Percentiles rank a stretch among this genome's conserved stretches.
phyloP scores from a whole-genome alignment of 2,329 filamentous ascomycete species.

The Daldinia sp. region DNA sequence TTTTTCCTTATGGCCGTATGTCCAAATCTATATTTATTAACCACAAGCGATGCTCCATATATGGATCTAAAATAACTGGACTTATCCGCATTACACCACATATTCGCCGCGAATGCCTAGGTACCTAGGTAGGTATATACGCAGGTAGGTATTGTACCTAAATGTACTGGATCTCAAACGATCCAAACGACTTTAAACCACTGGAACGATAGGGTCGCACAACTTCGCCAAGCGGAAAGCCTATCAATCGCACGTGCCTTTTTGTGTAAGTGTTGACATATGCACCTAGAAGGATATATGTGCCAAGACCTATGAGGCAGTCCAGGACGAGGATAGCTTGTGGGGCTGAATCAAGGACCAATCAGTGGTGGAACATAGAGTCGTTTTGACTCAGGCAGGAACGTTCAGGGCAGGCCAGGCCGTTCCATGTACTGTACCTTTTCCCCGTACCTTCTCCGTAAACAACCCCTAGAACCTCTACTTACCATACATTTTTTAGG shows the following conservation, averaged over 20 bases:
- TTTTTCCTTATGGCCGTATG: too few relatives aligned
- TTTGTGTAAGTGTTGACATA: slow-evolving; percentile 6
- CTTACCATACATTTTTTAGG: too few relatives aligned
- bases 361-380: slow-evolving; percentile 31
- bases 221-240: slow-evolving; percentile 29
- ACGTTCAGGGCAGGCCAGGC: slow-evolving; percentile 28
- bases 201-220: slow-evolving; percentile 33
- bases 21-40: too few relatives aligned
- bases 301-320: slow-evolving; percentile 6
- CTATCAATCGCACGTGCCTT: slow-evolving; percentile 20
- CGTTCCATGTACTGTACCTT: slow-evolving; percentile 3
- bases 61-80: too few relatives aligned
- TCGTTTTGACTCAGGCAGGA: slow-evolving; percentile 15
- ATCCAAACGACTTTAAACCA: too few relatives aligned
- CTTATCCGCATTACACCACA: too few relatives aligned
- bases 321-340: slow-evolving; percentile 12
- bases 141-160: slow-evolving; percentile 13
- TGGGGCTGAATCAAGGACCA: slow-evolving; percentile 35
- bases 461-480: background rate
- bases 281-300: slow-evolving; percentile 22
- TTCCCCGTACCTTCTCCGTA: background rate
- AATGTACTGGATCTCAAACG: slow-evolving; percentile 16
- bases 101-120: background rate
- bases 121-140: background rate
- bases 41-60: too few relatives aligned